Conservation (phyloP, 1,284 basidiomycete genomes). For the Trametes hirsuta region DNA sequence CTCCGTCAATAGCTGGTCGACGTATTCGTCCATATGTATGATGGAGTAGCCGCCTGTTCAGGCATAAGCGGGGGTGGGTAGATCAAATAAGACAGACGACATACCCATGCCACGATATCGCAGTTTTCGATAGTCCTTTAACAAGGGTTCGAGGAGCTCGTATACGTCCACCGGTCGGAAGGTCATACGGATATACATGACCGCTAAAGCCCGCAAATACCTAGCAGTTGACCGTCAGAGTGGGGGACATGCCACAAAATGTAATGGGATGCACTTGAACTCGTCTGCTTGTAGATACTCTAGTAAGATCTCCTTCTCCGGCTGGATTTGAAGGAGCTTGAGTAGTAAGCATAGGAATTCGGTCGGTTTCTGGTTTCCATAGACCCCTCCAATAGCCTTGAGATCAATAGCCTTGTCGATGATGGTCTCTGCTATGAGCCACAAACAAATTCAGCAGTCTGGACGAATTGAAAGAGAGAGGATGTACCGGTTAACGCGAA, state of each 20-base stretch:
- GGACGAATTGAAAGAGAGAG: slow-evolving; percentile 7
- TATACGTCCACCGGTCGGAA: slow-evolving; percentile 91
- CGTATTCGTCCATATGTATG: slow-evolving; percentile 91
- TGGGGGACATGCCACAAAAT: not conserved
- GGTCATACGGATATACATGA: slow-evolving; percentile 94
- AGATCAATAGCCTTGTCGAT: slow-evolving; percentile 92
- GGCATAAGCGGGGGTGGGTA: not conserved
- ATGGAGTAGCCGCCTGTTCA: slow-evolving; percentile 76
- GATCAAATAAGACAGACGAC: slow-evolving; percentile 29
- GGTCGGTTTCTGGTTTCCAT: slow-evolving; percentile 90
- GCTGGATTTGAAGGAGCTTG: slow-evolving; percentile 96
- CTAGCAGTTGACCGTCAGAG: slow-evolving; percentile 42
- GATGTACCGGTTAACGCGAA: slow-evolving; percentile 85
- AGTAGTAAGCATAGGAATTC: slow-evolving; percentile 90
- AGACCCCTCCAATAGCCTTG: slow-evolving; percentile 89
- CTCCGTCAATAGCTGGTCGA: slow-evolving; percentile 83
- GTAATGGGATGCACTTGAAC: slow-evolving; percentile 82
- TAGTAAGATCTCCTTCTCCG: slow-evolving; percentile 93
- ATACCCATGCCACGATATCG: slow-evolving; percentile 80
- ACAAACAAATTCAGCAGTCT: slow-evolving; percentile 2
- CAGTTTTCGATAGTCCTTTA: slow-evolving; percentile 93
- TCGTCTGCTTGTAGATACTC: slow-evolving; percentile 96
- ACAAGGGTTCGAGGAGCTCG: slow-evolving; percentile 89
- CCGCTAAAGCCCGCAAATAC: slow-evolving; percentile 92
- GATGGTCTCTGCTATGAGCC: slow-evolving; percentile 76